phyloP scores from a whole-genome alignment of 305 asterid genomes.

The Fraxinus paxiana region DNA sequence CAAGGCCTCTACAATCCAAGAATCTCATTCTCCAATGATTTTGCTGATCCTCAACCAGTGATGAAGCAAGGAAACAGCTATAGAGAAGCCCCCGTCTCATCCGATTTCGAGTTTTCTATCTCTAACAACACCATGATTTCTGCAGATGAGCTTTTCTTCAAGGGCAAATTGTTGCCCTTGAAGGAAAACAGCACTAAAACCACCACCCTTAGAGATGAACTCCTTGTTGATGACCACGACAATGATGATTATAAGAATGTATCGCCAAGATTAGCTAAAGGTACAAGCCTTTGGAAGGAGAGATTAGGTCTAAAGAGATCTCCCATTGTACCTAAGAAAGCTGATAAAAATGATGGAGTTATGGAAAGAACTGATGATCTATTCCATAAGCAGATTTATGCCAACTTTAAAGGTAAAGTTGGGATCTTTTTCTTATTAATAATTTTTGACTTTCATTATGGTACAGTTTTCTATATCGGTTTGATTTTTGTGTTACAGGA shows the following conservation, averaged over 20 bases:
- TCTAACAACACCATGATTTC: conserved; percentile 50
- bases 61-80: conserved; percentile 58
- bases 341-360: conserved; percentile 35
- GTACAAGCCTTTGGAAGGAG: conserved; percentile 65
- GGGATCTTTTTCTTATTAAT: neutral
- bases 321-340: conserved; percentile 38
- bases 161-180: conserved; percentile 65
- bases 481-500: conserved; percentile 21
- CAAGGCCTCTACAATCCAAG: conserved; percentile 51
- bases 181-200: conserved; percentile 39
- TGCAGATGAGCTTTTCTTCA: conserved; percentile 71
- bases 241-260: conserved; percentile 37
- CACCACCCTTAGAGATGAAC: conserved; percentile 71
- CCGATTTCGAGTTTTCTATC: conserved; percentile 66
- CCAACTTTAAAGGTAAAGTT: conserved; percentile 29
- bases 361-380: conserved; percentile 60
- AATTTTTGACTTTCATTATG: neutral
- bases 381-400: conserved; percentile 1
- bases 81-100: conserved; percentile 81
- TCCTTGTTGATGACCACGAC: conserved; percentile 32
- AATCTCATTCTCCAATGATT: conserved; percentile 86
- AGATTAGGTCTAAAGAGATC: conserved; percentile 49
- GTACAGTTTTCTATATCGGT: neutral
- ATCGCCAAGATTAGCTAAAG: conserved; percentile 30
- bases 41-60: conserved; percentile 52